These are phyloP conservation scores for Calonectria fujianensis DNA, from an alignment of 2,329 filamentous ascomycete genomes.

Conservation along the genomic window DNA sequence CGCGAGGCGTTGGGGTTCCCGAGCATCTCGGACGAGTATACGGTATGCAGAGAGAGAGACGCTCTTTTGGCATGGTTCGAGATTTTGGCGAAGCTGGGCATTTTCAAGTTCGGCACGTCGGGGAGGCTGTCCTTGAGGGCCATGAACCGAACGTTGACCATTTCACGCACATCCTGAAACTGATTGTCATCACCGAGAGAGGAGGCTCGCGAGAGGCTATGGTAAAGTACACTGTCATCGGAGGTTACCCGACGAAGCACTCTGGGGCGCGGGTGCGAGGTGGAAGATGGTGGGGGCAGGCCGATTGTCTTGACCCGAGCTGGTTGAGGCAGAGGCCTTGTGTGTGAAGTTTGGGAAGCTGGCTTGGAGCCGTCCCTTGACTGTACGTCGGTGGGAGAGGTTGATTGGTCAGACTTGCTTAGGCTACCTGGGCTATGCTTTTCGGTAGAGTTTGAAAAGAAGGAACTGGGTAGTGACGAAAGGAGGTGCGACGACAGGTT, in stretches of 20 bases:
- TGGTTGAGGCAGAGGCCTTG: slow-evolving; percentile 42
- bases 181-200: slow-evolving; percentile 89
- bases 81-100: slow-evolving; percentile 77
- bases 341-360: slow-evolving; percentile 29
- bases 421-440: slow-evolving; percentile 44
- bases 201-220: slow-evolving; percentile 84
- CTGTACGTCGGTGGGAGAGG: slow-evolving; percentile 32
- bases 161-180: slow-evolving; percentile 87
- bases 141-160: slow-evolving; percentile 92
- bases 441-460: slow-evolving; percentile 61
- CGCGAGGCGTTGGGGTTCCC: slow-evolving; percentile 52
- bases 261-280: slow-evolving; percentile 50
- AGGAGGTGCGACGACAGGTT: slow-evolving; percentile 57
- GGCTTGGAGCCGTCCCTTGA: slow-evolving; percentile 30
- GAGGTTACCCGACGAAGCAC: slow-evolving; percentile 60
- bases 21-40: slow-evolving; percentile 53
- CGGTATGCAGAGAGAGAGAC: slow-evolving; percentile 57
- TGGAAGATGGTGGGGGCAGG: slow-evolving; percentile 33
- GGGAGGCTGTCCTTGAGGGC: slow-evolving; percentile 92
- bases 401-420: slow-evolving; percentile 30
- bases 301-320: slow-evolving; percentile 35
- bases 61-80: slow-evolving; percentile 59
- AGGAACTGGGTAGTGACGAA: slow-evolving; percentile 66
- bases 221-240: slow-evolving; percentile 86
- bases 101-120: slow-evolving; percentile 85